Evolutionary conservation across 805 yeast genomes (phyloP).

Genomic region (Candida sakaeoensis): DNA sequence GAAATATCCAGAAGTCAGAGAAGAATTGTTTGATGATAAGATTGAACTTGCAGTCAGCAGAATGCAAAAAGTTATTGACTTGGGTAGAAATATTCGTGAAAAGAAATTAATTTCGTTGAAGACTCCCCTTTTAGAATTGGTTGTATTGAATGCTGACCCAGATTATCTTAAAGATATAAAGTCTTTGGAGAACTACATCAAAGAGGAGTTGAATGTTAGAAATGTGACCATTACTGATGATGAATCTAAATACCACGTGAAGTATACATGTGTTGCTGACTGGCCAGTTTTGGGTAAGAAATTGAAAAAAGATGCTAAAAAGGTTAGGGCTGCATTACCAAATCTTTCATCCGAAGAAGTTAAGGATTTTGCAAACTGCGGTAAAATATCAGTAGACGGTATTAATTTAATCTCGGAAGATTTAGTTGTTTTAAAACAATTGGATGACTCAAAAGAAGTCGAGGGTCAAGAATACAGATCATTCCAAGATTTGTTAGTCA

Average conservation of each 20-base stretch:
- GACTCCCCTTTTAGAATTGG: slow-evolving; percentile 87
- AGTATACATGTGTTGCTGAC: slow-evolving; percentile 93
- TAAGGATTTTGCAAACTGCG: slow-evolving; percentile 64
- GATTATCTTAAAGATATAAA: slow-evolving; percentile 74
- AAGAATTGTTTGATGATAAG: slow-evolving; percentile 73
- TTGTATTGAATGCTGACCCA: slow-evolving; percentile 77
- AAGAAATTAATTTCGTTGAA: slow-evolving; percentile 90
- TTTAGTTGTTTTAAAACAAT: slow-evolving; percentile 82
- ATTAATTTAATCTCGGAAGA: slow-evolving; percentile 85
- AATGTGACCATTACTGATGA: slow-evolving; percentile 84
- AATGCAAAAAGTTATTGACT: slow-evolving; percentile 95
- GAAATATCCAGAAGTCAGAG: slow-evolving; percentile 80
- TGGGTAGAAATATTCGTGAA: slow-evolving; percentile 96
- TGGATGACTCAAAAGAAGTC: slow-evolving; percentile 59
- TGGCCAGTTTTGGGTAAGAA: slow-evolving; percentile 99
- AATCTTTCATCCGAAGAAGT: slow-evolving; percentile 76
- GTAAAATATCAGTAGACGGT: slow-evolving; percentile 82
- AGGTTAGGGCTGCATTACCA: slow-evolving; percentile 93
- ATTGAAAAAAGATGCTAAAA: slow-evolving; percentile 88
- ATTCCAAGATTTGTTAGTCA: slow-evolving; percentile 83
- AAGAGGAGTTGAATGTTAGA: slow-evolving; percentile 90
- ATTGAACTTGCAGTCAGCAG: slow-evolving; percentile 87
- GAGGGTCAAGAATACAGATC: slow-evolving; percentile 85
- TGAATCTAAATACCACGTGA: slow-evolving; percentile 88
- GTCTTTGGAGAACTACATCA: slow-evolving; percentile 71